A percentile compares a stretch with the other conserved stretches of the same genome.
Conservation (phyloP, 176 grass and related monocot genomes). For the Themeda triandra region DNA sequence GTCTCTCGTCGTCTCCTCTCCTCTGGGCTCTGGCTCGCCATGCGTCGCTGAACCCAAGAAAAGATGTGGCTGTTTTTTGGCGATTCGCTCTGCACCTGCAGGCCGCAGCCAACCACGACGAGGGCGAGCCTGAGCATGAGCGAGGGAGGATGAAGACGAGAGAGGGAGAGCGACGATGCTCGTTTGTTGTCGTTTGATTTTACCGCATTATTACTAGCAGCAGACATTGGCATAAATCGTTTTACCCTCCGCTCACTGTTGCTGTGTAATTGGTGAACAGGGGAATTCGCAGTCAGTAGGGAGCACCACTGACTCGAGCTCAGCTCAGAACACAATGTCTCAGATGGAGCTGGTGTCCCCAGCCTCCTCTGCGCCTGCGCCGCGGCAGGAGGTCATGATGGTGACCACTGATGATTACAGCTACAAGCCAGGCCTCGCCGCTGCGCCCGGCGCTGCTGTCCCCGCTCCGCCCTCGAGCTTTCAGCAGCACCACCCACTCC, state of each 20-base stretch:
- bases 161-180: neutral
- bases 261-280: conserved; percentile 59
- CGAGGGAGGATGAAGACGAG: neutral
- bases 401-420: conserved; percentile 66
- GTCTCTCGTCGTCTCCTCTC: conserved; percentile 3
- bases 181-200: neutral
- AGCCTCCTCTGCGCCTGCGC: conserved; percentile 41
- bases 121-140: neutral
- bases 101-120: neutral
- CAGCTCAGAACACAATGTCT: conserved; percentile 75
- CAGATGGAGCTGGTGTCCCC: conserved; percentile 68
- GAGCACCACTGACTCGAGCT: conserved; percentile 89
- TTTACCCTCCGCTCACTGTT: conserved; percentile 38
- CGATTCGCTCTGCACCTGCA: neutral
- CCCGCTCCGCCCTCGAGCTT: conserved; percentile 35
- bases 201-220: neutral
- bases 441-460: conserved; percentile 23
- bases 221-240: conserved; percentile 9
- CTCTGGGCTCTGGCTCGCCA: neutral
- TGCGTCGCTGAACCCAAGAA: conserved; percentile 49
- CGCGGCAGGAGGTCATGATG: conserved; percentile 61
- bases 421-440: conserved; percentile 51
- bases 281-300: conserved; percentile 74
- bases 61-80: conserved; percentile 16
- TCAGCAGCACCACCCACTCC: conserved; percentile 39